Evolutionary conservation across 2,329 filamentous ascomycete species (phyloP).

Genomic region (Septoria petroselini): DNA sequence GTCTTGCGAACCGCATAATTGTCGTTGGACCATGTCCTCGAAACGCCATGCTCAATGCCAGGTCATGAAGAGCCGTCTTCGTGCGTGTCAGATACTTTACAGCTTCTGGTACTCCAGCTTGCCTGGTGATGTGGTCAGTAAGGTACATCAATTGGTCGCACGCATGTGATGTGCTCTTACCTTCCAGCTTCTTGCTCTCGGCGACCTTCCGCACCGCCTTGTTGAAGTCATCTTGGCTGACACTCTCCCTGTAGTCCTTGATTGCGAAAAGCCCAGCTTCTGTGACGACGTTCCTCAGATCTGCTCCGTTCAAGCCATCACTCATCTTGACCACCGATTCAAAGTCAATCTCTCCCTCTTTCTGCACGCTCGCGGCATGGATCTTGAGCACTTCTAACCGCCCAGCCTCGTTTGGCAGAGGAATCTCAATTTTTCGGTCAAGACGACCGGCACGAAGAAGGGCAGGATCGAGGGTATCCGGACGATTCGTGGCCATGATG

Average conservation of each 20-base stretch:
- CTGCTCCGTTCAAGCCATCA: constrained; percentile 93
- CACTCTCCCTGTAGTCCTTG: constrained; percentile 93
- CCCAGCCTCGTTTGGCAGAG: constrained; percentile 93
- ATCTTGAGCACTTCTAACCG: constrained; percentile 98
- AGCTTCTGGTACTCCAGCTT: constrained; percentile 25
- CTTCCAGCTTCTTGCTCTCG: constrained; percentile 96
- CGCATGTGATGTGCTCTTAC: constrained; percentile 61
- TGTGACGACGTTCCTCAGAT: constrained; percentile 95
- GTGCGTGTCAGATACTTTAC: constrained; percentile 11
- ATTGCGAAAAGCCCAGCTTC: constrained; percentile 97
- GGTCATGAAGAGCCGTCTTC: constrained; percentile 13
- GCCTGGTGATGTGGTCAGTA: constrained; percentile 11
- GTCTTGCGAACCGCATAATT: constrained; percentile 3
- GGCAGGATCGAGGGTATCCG: constrained; percentile 91
- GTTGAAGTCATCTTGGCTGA: constrained; percentile 99
- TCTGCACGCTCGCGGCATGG: constrained; percentile 78
- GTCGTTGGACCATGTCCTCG: constrained; percentile 8
- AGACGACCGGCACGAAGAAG: constrained; percentile 87
- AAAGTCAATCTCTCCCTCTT: constrained; percentile 95
- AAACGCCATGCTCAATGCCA: constrained; percentile 20
- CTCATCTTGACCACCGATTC: constrained; percentile 99
- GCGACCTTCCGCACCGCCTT: constrained; percentile 97
- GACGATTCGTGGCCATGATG: constrained; percentile 99
- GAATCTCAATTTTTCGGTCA: constrained; percentile 97
- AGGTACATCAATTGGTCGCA: not conserved